Conservation (phyloP, 768 basidiomycete genomes). For the Termitomyces heimii region DNA sequence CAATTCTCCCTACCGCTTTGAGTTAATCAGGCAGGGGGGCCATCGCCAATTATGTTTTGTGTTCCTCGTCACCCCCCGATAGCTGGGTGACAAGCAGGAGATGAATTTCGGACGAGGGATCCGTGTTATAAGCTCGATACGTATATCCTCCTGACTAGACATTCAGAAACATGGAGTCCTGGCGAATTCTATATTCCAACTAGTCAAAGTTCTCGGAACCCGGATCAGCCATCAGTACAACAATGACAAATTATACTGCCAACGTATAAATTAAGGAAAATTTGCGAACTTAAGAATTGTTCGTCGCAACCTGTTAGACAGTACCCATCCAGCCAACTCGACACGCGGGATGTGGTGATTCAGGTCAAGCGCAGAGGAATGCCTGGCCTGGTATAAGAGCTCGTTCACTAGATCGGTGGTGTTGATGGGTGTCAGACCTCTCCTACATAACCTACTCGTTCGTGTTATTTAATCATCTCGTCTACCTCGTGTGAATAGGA, state of each 20-base stretch:
- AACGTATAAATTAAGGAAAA: neutral
- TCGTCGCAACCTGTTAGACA: constrained; percentile 65
- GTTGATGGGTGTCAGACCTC: constrained; percentile 60
- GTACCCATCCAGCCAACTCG: constrained; percentile 48
- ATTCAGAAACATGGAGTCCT: too few species aligned
- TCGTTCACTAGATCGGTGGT: constrained; percentile 42
- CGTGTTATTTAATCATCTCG: neutral
- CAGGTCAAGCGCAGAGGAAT: constrained; percentile 57
- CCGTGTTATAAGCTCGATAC: too few species aligned
- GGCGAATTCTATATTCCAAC: too few species aligned
- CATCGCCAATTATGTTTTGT: too few species aligned
- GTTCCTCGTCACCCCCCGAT: too few species aligned
- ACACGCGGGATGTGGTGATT: constrained; percentile 60
- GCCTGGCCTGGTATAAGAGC: constrained; percentile 55
- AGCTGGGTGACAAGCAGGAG: too few species aligned
- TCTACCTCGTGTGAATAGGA: neutral
- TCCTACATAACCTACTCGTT: constrained; percentile 38
- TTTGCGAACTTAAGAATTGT: neutral
- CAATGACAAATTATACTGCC: neutral
- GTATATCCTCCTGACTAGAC: too few species aligned
- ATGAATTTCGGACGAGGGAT: too few species aligned
- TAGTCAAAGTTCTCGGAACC: too few species aligned
- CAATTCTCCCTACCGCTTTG: too few species aligned
- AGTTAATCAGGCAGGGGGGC: too few species aligned
- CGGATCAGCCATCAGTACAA: neutral